These are phyloP conservation scores for Fusarium siculi DNA, from an alignment of 2,329 filamentous ascomycete genomes.

Conservation along the genomic window DNA sequence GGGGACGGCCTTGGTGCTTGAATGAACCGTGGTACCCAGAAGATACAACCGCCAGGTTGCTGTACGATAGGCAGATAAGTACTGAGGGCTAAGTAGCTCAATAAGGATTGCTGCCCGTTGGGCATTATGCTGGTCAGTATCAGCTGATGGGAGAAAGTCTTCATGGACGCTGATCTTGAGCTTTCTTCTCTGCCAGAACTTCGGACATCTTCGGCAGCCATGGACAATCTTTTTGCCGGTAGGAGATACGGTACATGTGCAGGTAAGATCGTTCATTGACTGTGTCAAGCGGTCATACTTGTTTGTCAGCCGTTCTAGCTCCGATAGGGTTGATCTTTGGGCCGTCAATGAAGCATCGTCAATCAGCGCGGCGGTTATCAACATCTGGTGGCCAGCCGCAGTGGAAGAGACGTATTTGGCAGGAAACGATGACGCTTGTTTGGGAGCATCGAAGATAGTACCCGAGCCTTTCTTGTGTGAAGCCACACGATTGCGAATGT, in stretches of 20 bases:
- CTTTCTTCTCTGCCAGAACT: conserved; percentile 12
- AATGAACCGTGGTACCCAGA: background rate
- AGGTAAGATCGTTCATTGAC: conserved; percentile 6
- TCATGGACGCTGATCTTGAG: conserved; percentile 37
- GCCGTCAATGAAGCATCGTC: background rate
- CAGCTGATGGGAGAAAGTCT: conserved; percentile 38
- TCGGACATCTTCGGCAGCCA: conserved; percentile 32
- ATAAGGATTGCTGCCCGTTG: conserved; percentile 58
- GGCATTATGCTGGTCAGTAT: background rate
- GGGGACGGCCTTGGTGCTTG: background rate
- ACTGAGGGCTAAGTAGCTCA: conserved; percentile 58
- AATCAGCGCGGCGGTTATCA: background rate
- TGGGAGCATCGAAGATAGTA: conserved; percentile 61
- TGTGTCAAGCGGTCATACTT: conserved; percentile 32
- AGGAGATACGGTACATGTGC: conserved; percentile 18
- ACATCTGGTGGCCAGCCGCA: background rate
- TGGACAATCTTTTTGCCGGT: background rate
- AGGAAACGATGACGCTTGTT: conserved; percentile 21
- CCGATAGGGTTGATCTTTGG: background rate
- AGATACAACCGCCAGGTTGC: conserved; percentile 28
- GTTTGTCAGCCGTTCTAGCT: background rate
- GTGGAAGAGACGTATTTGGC: background rate
- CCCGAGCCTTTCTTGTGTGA: conserved; percentile 19
- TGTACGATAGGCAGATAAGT: conserved; percentile 50
- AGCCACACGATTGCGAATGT: conserved; percentile 32